Base-by-base conservation (phyloP, 371 early-diverging fungal genomes). In the Enterospora canceri region DNA sequence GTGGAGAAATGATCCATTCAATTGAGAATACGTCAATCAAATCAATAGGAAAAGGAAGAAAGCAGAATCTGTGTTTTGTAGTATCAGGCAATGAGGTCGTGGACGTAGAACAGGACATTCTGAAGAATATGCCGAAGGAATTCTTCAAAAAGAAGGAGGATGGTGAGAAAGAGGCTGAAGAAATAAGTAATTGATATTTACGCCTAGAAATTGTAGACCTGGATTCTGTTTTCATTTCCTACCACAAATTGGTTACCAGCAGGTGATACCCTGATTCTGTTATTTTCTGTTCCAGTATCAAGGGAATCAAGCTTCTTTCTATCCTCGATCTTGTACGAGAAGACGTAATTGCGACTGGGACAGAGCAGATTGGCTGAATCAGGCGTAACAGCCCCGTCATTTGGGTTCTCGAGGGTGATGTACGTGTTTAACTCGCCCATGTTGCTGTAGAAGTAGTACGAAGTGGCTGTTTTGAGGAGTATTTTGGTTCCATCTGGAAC, bases 281-380 rank as follows among this genome's bases (percentile, higher is more conserved):
- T 1, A 16, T 55, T 50, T 28, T 58, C n/a, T 0, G 35, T 60
- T 18, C 1, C 24, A 28, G 58, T n/a, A 23, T 55, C 58, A 12
- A 53, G 48, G 21, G 28, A 46, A 31, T 50, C 55, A 2, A 67
- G 0, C n/a, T 23, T 53, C 32, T 62, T 66, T 24, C 46, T 56
- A 26, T 58, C 53, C 26, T 12, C 23, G 16, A 67, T 67, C 34
- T 31, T 51, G 34, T 71, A 71, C 0, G 50, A 50, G 29, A 71
- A 61, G 18, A 71, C 33, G n/a, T 49, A 34, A 18, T 61, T 71
- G 29, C 19, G 31, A 21, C 51, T 29, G 15, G 46, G 24, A 33
- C 67, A 67, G 18, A 71, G 26, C 21, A 71, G 51, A 18, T 56
- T 33, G n/a, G 58, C 34, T 46, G 68, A 58, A 46, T 58, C 67